Conservation (phyloP, 257 asterid genomes). For the Agastache rugosa region DNA sequence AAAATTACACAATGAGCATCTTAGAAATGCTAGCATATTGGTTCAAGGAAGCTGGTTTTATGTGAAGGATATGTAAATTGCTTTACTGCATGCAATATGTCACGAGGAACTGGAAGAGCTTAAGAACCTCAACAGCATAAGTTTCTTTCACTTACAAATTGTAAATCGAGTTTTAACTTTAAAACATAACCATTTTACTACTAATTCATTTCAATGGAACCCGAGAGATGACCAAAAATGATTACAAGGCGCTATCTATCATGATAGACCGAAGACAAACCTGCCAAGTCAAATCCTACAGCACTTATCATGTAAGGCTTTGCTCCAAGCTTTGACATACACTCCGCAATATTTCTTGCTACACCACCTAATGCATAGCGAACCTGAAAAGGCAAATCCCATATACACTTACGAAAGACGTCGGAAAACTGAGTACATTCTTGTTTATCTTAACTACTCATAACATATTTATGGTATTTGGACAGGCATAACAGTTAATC, state of each 20-base stretch:
- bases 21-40: not conserved
- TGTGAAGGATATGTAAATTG: not conserved
- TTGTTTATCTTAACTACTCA: not conserved
- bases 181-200: not conserved
- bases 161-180: not conserved
- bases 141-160: not conserved
- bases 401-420: not conserved
- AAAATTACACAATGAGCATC: not conserved
- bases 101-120: slow-evolving; percentile 14
- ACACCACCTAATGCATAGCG: slow-evolving; percentile 82
- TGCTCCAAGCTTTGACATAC: slow-evolving; percentile 91
- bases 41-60: not conserved
- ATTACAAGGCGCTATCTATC: not conserved
- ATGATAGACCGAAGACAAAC: slow-evolving; percentile 41
- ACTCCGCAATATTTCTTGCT: slow-evolving; percentile 93
- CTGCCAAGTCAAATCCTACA: slow-evolving; percentile 88
- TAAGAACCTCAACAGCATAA: not conserved
- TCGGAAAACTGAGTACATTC: not conserved
- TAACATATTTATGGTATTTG: not conserved
- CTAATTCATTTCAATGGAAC: not conserved
- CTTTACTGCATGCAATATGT: not conserved
- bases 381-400: slow-evolving; percentile 57
- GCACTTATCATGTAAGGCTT: slow-evolving; percentile 91
- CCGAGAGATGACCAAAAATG: not conserved
- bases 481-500: not conserved